These are phyloP conservation scores for Tolypocladium guangdongense DNA, from an alignment of 2,329 filamentous ascomycete species.

Conservation along the genomic window DNA sequence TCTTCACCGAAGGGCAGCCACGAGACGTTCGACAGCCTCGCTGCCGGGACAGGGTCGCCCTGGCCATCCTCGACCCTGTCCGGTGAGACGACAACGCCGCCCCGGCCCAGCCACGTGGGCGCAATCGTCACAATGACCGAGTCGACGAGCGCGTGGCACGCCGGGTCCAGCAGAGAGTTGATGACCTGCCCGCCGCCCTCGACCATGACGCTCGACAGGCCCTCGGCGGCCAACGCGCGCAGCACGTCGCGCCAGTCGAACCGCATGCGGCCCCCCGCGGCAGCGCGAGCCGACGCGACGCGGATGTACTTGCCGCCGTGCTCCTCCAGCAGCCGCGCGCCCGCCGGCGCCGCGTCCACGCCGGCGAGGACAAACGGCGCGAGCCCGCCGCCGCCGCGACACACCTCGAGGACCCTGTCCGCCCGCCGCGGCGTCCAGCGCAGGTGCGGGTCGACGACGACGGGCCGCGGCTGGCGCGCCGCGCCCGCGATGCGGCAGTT, in stretches of 20 bases:
- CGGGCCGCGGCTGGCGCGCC: conserved; percentile 60
- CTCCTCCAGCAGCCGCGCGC: conserved; percentile 29
- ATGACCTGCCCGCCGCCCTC: conserved; percentile 80
- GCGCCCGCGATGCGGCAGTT: conserved; percentile 65
- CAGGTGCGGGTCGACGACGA: conserved; percentile 70
- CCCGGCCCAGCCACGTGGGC: conserved; percentile 78
- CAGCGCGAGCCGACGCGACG: conserved; percentile 21
- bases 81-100: conserved; percentile 71
- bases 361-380: conserved; percentile 63
- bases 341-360: conserved; percentile 28
- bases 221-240: conserved; percentile 41
- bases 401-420: conserved; percentile 56
- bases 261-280: conserved; percentile 27
- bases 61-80: conserved; percentile 38
- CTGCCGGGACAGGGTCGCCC: conserved; percentile 46
- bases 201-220: conserved; percentile 74
- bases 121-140: conserved; percentile 82
- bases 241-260: conserved; percentile 58
- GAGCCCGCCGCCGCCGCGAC: conserved; percentile 52
- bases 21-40: conserved; percentile 52
- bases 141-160: conserved; percentile 52
- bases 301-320: conserved; percentile 43
- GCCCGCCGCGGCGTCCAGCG: conserved; percentile 54
- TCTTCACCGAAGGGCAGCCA: conserved; percentile 78
- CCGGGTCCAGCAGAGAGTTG: conserved; percentile 61